These are phyloP conservation scores for Trypanosoma lewisi DNA, from an alignment of 208 protist species.

Conservation along the genomic window DNA sequence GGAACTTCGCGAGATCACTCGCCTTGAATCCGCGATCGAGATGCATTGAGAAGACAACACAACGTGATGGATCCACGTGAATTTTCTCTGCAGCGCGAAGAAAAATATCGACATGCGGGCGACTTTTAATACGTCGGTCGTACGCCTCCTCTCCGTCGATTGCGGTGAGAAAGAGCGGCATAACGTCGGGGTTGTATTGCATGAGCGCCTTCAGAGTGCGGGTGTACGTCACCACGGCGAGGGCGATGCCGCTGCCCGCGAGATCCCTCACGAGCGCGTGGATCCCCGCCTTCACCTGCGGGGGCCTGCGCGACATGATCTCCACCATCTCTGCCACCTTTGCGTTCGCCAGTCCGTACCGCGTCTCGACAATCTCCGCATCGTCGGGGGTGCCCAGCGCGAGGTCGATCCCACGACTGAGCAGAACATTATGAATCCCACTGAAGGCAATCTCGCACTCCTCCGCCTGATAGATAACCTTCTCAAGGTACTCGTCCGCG, in stretches of 20 bases:
- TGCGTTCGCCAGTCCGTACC: slow-evolving; percentile 86
- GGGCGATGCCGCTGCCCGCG: slow-evolving; percentile 47
- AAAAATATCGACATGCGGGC: slow-evolving; percentile 82
- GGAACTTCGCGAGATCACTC: slow-evolving; percentile 59
- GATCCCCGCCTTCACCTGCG: slow-evolving; percentile 52
- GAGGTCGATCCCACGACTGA: slow-evolving; percentile 62
- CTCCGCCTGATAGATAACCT: slow-evolving; percentile 82
- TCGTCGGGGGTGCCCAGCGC: slow-evolving; percentile 84
- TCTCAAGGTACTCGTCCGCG: slow-evolving; percentile 79
- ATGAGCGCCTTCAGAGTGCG: slow-evolving; percentile 68
- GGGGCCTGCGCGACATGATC: slow-evolving; percentile 50
- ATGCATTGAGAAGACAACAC: slow-evolving; percentile 77
- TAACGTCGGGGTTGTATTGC: slow-evolving; percentile 48
- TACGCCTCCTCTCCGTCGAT: slow-evolving; percentile 90
- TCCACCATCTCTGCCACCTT: slow-evolving; percentile 88
- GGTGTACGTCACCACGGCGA: slow-evolving; percentile 84
- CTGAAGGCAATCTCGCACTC: slow-evolving; percentile 77
- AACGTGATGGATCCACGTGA: slow-evolving; percentile 69
- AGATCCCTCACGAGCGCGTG: slow-evolving; percentile 58
- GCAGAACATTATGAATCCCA: slow-evolving; percentile 83
- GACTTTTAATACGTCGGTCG: slow-evolving; percentile 67
- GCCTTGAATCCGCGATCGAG: slow-evolving; percentile 76
- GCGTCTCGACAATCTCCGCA: slow-evolving; percentile 89
- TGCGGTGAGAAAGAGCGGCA: slow-evolving; percentile 59
- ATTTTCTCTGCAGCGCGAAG: slow-evolving; percentile 80